Evolutionary conservation across 2,329 filamentous ascomycete species (phyloP), one percentile per base, ranked within the genome.

Genomic region (Aphanoascus verrucosus): DNA sequence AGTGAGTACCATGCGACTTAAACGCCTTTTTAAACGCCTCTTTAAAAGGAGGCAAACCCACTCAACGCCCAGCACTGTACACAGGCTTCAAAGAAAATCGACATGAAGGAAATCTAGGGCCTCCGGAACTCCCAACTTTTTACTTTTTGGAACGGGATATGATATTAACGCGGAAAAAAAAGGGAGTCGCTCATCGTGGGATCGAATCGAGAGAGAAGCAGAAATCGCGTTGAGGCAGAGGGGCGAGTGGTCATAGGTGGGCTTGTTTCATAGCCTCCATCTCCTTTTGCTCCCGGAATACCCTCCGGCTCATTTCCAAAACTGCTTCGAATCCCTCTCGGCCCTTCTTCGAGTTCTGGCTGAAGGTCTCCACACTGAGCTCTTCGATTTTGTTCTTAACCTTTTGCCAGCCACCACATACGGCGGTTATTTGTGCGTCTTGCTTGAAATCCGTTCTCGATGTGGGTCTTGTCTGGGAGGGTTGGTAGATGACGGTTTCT

Each of bases 301-400:
- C 90, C 65, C 87, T 81, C 60, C 91, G 77, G 70, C 88, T 94
- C 84, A 95, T 95, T 67, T 88, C 87, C 32, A 98, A 78, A 7
- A 98, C 93, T 58, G 85, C 82, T 75, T 98, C 93, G 67, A 98
- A 98, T 1, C 93, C 93, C 71, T 97, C 90, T 59, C 86, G 83
- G 59, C 93, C 93, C 72, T 88, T 90, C 61, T 78, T 77, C 20
- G 93, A 91, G 65, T 98, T 98, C 71, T 98, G 88, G 61, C 82
- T 80, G 74, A 98, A 98, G 52, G 88, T 77, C 59, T 85, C 86
- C 43, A 97, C 85, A 41, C 89, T 86, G 50, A 87, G 83, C 63
- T 97, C 89, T 74, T 98, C 93, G 63, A 98, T 94, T 67, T 84
- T 88, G 72, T 93, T 95, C 77, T 88, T 93, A 67, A 97, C 89